phyloP scores from a whole-genome alignment of 768 basidiomycete species.

The Mycena alexandri region DNA sequence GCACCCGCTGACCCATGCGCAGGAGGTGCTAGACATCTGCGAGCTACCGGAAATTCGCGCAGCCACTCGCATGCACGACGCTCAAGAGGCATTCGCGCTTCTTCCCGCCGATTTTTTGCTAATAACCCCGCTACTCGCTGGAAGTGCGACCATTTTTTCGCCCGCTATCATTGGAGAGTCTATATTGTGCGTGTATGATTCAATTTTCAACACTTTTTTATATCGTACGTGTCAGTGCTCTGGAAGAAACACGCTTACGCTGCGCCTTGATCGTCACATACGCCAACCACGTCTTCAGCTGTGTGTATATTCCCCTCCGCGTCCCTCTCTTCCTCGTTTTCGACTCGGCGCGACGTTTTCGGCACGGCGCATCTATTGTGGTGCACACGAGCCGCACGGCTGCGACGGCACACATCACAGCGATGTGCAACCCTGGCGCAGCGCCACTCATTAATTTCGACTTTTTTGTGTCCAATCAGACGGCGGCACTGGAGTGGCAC shows the following conservation, averaged over 20 bases:
- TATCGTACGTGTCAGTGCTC: neutral
- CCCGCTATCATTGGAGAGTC: neutral
- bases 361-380: neutral
- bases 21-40: neutral
- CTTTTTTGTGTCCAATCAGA: neutral
- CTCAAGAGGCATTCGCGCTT: neutral
- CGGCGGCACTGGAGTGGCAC: neutral
- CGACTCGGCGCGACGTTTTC: neutral
- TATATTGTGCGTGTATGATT: neutral
- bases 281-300: neutral
- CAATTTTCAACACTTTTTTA: neutral
- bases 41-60: neutral
- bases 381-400: neutral
- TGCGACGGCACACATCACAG: neutral
- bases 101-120: neutral
- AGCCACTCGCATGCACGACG: neutral
- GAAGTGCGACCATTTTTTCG: neutral
- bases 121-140: neutral
- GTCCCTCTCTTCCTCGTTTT: conserved; percentile 3
- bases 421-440: neutral
- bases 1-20: neutral
- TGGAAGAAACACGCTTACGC: neutral
- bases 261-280: neutral
- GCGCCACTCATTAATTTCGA: neutral
- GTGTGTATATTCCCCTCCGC: neutral